phyloP scores from a whole-genome alignment of 306 rosid species.

The Lathyrus aphaca region DNA sequence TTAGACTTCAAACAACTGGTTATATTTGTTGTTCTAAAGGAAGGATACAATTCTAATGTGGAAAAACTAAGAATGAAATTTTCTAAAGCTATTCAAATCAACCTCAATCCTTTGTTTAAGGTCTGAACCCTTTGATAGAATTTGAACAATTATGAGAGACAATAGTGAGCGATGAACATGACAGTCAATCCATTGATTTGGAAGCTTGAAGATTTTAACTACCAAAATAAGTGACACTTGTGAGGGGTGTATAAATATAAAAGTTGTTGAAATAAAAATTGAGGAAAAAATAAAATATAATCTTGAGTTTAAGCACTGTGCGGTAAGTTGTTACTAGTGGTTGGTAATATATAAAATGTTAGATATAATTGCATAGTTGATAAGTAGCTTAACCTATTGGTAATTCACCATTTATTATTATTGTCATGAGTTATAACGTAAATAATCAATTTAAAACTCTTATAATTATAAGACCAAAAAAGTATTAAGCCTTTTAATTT shows the following conservation, averaged over 20 bases:
- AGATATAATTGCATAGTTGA: no score
- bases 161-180: conserved; percentile 18
- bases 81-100: conserved; percentile 72
- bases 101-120: conserved; percentile 87
- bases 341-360: no score
- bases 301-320: no score
- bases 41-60: conserved; percentile 52
- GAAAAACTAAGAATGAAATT: conserved; percentile 55
- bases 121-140: conserved; percentile 36
- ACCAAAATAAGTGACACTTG: not conserved
- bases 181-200: not conserved
- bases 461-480: no score
- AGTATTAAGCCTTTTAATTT: no score
- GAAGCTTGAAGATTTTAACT: conserved; percentile 20
- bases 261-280: not conserved
- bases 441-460: no score
- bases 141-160: conserved; percentile 20
- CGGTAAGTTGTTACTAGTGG: no score
- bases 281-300: not conserved
- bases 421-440: no score
- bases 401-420: no score
- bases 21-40: conserved; percentile 62
- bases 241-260: not conserved
- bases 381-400: no score
- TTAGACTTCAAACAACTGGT: conserved; percentile 56